A percentile compares a stretch with the other conserved stretches of the same genome.
phyloP scores from a whole-genome alignment of 1,284 basidiomycete species.

The Boletus semigastroideus region DNA sequence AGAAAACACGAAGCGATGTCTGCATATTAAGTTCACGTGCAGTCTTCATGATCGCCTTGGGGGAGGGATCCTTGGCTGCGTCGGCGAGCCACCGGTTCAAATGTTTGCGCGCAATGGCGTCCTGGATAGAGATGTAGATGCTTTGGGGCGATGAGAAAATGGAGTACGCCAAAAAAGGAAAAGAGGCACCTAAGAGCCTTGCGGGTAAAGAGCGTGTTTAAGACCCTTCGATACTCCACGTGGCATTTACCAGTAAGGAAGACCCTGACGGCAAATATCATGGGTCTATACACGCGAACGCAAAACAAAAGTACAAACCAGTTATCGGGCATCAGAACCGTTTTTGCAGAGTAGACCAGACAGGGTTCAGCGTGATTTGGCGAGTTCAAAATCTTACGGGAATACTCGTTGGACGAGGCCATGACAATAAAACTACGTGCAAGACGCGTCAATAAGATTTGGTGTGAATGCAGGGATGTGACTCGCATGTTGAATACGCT shows the following conservation, averaged over 20 bases:
- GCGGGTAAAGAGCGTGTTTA: conserved; percentile 94
- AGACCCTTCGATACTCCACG: conserved; percentile 89
- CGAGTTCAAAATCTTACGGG: conserved; percentile 93
- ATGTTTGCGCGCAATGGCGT: conserved; percentile 80
- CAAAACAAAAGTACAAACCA: conserved; percentile 55
- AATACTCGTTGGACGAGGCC: conserved; percentile 87
- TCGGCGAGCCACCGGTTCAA: conserved; percentile 71
- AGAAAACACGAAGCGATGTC: conserved; percentile 94
- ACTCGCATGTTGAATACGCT: conserved; percentile 96
- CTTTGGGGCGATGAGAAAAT: conserved; percentile 40
- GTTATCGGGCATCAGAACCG: conserved; percentile 86
- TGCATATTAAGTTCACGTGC: conserved; percentile 97
- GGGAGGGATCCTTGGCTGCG: conserved; percentile 46
- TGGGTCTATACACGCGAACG: neutral
- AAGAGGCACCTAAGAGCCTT: conserved; percentile 78
- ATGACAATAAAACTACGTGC: conserved; percentile 88
- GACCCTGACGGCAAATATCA: conserved; percentile 59
- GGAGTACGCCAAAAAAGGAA: neutral
- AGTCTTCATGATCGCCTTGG: conserved; percentile 83
- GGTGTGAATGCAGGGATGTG: neutral
- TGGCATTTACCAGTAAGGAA: conserved; percentile 95
- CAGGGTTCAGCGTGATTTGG: conserved; percentile 90
- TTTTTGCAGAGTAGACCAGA: conserved; percentile 91
- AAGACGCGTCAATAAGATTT: conserved; percentile 10
- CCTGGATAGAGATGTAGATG: conserved; percentile 88